phyloP scores from a whole-genome alignment of 108 stramenopile species.

The Cyclostephanos tholiformis region DNA sequence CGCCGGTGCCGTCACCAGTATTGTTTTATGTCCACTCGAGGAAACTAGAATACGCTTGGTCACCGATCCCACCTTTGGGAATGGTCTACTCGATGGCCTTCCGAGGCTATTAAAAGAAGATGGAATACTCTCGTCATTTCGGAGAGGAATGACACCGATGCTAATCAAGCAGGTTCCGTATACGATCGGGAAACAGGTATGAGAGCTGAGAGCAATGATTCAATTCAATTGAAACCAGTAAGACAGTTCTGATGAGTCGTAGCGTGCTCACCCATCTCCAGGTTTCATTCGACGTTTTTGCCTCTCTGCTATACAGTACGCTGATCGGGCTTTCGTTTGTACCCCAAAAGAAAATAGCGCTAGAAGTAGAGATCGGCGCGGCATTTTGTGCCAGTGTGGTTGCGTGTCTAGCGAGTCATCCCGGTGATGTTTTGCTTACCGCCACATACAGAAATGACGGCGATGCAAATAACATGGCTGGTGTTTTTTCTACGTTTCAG shows the following conservation, averaged over 20 bases:
- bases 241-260: neutral
- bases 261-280: neutral
- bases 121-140: constrained; percentile 31
- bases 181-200: constrained; percentile 88
- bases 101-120: constrained; percentile 27
- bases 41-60: constrained; percentile 66
- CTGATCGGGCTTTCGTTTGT: constrained; percentile 17
- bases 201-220: neutral
- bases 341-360: constrained; percentile 29
- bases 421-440: constrained; percentile 74
- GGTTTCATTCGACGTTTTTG: constrained; percentile 68
- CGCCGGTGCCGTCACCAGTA: constrained; percentile 58
- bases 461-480: constrained; percentile 3
- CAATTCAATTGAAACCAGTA: too few species aligned
- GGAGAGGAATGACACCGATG: constrained; percentile 59
- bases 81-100: constrained; percentile 35
- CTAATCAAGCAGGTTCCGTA: constrained; percentile 91
- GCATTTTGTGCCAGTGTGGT: constrained; percentile 58
- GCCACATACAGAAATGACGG: constrained; percentile 41
- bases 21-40: constrained; percentile 64
- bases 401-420: constrained; percentile 63
- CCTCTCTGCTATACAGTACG: constrained; percentile 34
- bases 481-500: constrained; percentile 28
- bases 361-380: constrained; percentile 45
- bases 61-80: constrained; percentile 48